Evolutionary conservation across 768 basidiomycete species (phyloP), one percentile per base, ranked within the genome.

Genomic region (Pholiota microspora): DNA sequence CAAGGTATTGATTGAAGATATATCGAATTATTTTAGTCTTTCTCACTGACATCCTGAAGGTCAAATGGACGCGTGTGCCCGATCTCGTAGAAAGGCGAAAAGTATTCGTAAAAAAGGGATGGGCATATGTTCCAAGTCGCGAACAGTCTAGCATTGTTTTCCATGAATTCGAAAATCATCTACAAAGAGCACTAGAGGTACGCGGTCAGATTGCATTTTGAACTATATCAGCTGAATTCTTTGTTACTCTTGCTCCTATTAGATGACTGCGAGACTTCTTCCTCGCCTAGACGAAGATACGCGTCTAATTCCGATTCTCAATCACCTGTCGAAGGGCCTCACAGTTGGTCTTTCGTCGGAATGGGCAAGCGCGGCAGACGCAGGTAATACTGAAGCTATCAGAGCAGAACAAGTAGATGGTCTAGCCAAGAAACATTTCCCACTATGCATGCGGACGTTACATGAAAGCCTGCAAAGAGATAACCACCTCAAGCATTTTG

Each of bases 331-430:
- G 2, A 86, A 92, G 68, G 95, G 94, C 46, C 98, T 98, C 81
- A 75, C 94, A 18, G 88, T 92, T 1, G 97, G 97, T 23, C 83
- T 96, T 34, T 81, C 91, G 1, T 89, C 91, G 2, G 90, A 94
- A 65, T 93, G 92, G 86, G 71, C 74, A 51, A 79, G 75, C 45
- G 74, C 78, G 18, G 74, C 81, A 10, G 75, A 79, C 9, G 76
- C 79, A n/a, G 69, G 67, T 3, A 76, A 73, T 27, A 80, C 80
- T 0, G 84, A 86, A 27, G 81, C 81, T 42, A 85, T 98, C 60
- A 94, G 83, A 55, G 95, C 95, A 0, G 96, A 97, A 49, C 95
- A 96, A 94, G 78, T 99, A 1, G 91, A 97, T 63, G 87, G 87
- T 28, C 73, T 98, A 25, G 85, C 94, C 0, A 77, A 73, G 62